These are phyloP conservation scores for Pyricularia sp. DNA, from an alignment of 2,329 filamentous ascomycete genomes.

Conservation along the genomic window DNA sequence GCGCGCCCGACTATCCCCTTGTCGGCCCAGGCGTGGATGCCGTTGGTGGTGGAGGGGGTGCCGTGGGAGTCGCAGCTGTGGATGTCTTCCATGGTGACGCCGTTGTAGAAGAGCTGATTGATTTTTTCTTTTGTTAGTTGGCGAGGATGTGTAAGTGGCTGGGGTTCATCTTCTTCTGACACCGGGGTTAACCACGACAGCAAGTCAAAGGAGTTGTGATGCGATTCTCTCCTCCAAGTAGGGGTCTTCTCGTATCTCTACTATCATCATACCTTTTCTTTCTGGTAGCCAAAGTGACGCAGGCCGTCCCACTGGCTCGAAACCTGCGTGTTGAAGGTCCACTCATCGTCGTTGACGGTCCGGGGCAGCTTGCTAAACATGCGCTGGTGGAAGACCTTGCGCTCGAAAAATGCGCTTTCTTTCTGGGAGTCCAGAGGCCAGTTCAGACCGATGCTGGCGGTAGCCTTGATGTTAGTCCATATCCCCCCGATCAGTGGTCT, in stretches of 20 bases:
- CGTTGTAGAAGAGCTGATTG: constrained; percentile 16
- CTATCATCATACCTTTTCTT: constrained; percentile 17
- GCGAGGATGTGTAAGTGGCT: too few relatives aligned
- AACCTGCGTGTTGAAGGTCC: constrained; percentile 48
- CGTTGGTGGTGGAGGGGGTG: not conserved
- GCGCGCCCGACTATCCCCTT: constrained; percentile 38
- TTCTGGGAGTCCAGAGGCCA: constrained; percentile 47
- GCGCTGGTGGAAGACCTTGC: constrained; percentile 38
- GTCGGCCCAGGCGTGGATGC: constrained; percentile 11
- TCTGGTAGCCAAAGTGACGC: constrained; percentile 39
- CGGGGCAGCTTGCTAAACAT: constrained; percentile 31
- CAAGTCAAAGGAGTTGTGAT: not conserved
- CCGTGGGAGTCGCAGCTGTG: constrained; percentile 14
- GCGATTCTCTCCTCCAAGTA: not conserved
- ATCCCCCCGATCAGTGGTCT: too few relatives aligned
- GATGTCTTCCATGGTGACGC: constrained; percentile 28
- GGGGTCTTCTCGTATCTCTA: not conserved
- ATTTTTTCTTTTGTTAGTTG: not conserved
- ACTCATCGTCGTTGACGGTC: constrained; percentile 50
- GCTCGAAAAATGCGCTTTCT: constrained; percentile 42
- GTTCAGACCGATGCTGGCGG: constrained; percentile 45
- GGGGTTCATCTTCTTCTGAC: not conserved
- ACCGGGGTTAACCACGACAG: not conserved
- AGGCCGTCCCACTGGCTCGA: constrained; percentile 50
- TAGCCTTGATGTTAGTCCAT: too few relatives aligned